Evolutionary conservation across 257 asterid species (phyloP).

Genomic region (Primulina huaijiensis): DNA sequence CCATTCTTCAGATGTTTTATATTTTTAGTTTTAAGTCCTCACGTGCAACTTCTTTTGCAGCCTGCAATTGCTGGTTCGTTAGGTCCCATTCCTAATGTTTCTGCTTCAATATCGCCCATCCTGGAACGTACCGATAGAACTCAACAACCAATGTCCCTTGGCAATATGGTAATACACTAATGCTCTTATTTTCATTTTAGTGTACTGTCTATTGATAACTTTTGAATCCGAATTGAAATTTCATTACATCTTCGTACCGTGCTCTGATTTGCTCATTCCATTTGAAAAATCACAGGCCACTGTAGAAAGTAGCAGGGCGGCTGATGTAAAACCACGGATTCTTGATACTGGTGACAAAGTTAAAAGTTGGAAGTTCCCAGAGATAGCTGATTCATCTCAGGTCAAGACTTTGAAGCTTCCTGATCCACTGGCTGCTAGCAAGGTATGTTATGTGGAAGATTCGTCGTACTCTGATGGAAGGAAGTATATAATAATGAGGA

Average conservation of each 20-base stretch:
- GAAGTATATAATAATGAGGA: slow-evolving; percentile 8
- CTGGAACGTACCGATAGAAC: slow-evolving; percentile 72
- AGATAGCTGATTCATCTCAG: slow-evolving; percentile 75
- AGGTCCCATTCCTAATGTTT: slow-evolving; percentile 62
- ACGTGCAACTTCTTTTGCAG: slow-evolving; percentile 36
- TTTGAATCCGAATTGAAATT: not conserved
- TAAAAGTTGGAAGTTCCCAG: slow-evolving; percentile 87
- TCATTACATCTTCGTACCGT: slow-evolving; percentile 9
- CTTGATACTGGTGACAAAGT: slow-evolving; percentile 58
- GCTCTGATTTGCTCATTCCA: slow-evolving; percentile 23
- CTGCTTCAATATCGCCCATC: slow-evolving; percentile 58
- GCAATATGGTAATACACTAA: slow-evolving; percentile 52
- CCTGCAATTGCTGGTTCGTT: slow-evolving; percentile 65
- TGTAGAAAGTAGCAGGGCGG: slow-evolving; percentile 73
- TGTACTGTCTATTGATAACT: not conserved
- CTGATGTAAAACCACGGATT: slow-evolving; percentile 87
- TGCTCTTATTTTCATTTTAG: slow-evolving; percentile 10
- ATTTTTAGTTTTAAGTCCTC: slow-evolving; percentile 18
- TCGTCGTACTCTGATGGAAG: slow-evolving; percentile 3
- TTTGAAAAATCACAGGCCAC: slow-evolving; percentile 50
- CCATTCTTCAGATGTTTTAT: slow-evolving; percentile 4
- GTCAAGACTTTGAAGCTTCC: slow-evolving; percentile 83
- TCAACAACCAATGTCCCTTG: slow-evolving; percentile 84
- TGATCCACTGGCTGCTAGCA: slow-evolving; percentile 76
- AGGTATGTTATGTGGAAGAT: slow-evolving; percentile 40